Evolutionary conservation across 371 early-diverging fungal genomes (phyloP).

Genomic region (Mucor racemosus): DNA sequence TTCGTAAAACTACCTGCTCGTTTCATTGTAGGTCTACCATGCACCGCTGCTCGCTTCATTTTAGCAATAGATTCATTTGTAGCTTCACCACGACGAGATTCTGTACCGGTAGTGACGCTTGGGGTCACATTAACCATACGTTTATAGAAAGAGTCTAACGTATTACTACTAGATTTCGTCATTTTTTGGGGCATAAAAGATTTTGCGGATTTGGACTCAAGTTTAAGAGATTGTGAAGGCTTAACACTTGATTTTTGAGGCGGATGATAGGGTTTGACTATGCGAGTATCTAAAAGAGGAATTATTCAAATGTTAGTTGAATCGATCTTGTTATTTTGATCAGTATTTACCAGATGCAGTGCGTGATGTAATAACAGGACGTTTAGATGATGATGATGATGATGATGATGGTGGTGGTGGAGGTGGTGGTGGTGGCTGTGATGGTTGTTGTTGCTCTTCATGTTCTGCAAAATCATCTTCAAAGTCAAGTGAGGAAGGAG

Average conservation of each 20-base stretch:
- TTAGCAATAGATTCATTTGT: slow-evolving; percentile 23
- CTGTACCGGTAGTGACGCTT: background rate
- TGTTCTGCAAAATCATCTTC: background rate
- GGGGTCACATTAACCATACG: slow-evolving; percentile 16
- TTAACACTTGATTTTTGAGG: background rate
- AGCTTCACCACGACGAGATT: slow-evolving; percentile 22
- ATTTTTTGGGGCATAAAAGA: slow-evolving; percentile 4
- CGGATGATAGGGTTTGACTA: background rate
- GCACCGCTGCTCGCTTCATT: slow-evolving; percentile 21
- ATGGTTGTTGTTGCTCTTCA: background rate
- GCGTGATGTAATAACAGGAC: background rate
- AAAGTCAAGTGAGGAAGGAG: slow-evolving; percentile 2
- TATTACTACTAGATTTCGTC: background rate
- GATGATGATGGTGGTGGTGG: background rate
- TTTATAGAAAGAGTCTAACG: slow-evolving; percentile 16
- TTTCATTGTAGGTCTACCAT: slow-evolving; percentile 31
- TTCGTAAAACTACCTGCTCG: slow-evolving; percentile 25
- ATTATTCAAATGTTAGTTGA: background rate
- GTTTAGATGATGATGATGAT: background rate
- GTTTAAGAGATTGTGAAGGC: background rate
- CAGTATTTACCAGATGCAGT: background rate
- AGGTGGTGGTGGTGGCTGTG: background rate
- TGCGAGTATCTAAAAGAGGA: slow-evolving; percentile 1
- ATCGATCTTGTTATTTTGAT: background rate
- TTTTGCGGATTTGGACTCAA: background rate